Evolutionary conservation across 2,329 filamentous ascomycete species (phyloP).

Genomic region (Diaporthe destruens): DNA sequence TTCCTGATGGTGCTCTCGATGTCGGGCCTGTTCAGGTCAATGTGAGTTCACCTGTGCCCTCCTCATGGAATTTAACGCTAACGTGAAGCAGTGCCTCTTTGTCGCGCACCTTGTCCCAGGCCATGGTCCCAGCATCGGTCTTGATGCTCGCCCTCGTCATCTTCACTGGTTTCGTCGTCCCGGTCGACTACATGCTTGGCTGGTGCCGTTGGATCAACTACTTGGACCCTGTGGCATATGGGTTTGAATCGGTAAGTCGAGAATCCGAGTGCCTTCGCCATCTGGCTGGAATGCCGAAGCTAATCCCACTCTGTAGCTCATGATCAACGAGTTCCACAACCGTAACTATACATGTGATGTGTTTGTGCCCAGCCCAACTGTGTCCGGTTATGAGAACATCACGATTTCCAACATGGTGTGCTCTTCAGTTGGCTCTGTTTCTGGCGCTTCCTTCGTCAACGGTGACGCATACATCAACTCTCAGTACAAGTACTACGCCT

Average conservation of each 20-base stretch:
- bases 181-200: constrained; percentile 76
- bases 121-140: constrained; percentile 71
- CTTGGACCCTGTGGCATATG: constrained; percentile 82
- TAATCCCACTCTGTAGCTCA: constrained; percentile 47
- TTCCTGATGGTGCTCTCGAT: constrained; percentile 81
- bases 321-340: constrained; percentile 84
- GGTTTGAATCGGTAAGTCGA: constrained; percentile 75
- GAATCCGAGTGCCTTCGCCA: too few relatives aligned
- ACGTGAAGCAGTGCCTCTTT: constrained; percentile 78
- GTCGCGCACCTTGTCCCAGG: constrained; percentile 77
- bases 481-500: constrained; percentile 68
- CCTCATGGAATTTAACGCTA: neutral
- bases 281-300: neutral
- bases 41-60: neutral
- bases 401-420: constrained; percentile 64
- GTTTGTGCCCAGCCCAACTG: constrained; percentile 57
- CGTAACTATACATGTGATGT: constrained; percentile 68
- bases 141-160: constrained; percentile 76
- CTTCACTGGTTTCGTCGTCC: constrained; percentile 79
- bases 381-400: constrained; percentile 55
- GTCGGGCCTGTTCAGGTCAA: constrained; percentile 80
- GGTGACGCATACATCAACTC: constrained; percentile 70
- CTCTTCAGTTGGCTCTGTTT: constrained; percentile 67
- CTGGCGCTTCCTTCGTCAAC: constrained; percentile 65
- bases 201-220: constrained; percentile 91